Conservation (phyloP, 2,329 filamentous ascomycete genomes). For the Immersiporthe knoxdaviesiana region DNA sequence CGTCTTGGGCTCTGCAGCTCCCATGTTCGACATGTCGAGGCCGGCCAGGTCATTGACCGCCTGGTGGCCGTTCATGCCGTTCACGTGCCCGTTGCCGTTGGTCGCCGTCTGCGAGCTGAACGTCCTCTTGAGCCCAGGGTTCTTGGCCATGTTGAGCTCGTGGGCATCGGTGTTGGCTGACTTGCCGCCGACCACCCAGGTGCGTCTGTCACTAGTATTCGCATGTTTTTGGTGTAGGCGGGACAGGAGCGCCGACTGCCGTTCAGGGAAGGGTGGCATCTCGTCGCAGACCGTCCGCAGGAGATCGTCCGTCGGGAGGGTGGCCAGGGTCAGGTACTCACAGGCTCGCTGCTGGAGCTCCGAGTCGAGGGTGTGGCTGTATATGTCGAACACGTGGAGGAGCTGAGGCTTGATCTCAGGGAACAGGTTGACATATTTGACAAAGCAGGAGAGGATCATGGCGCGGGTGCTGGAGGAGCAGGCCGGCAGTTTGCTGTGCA, state of each 20-base stretch:
- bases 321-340: constrained; percentile 88
- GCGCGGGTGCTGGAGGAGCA: constrained; percentile 89
- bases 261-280: constrained; percentile 97
- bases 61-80: constrained; percentile 52
- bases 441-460: constrained; percentile 91
- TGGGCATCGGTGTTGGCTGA: constrained; percentile 83
- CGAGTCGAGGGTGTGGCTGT: constrained; percentile 92
- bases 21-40: constrained; percentile 72
- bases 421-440: constrained; percentile 98
- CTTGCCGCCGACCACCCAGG: constrained; percentile 97
- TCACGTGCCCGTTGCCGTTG: constrained; percentile 52
- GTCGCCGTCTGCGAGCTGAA: constrained; percentile 67
- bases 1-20: constrained; percentile 59
- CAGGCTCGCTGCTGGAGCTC: constrained; percentile 96
- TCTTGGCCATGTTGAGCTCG: constrained; percentile 80
- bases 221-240: constrained; percentile 93
- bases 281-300: constrained; percentile 94
- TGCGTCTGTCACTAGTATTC: constrained; percentile 90
- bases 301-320: constrained; percentile 84
- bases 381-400: constrained; percentile 84
- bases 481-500: constrained; percentile 86
- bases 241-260: constrained; percentile 88
- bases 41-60: constrained; percentile 73
- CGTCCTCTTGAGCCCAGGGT: constrained; percentile 80
- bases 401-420: constrained; percentile 98